Evolutionary conservation across 805 yeast species (phyloP).

Genomic region (Starmerella stellata): DNA sequence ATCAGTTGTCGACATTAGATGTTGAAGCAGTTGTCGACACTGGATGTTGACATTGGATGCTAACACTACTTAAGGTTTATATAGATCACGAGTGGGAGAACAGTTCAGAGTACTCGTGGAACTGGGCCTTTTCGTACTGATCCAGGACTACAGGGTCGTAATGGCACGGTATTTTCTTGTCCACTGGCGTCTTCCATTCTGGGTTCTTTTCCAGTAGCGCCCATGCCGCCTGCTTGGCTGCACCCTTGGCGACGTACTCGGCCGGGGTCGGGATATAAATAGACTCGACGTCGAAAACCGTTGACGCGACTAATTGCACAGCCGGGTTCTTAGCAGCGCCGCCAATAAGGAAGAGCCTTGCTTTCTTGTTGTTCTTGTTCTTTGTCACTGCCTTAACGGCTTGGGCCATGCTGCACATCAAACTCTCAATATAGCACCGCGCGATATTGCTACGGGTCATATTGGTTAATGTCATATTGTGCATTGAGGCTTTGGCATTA

Average conservation of each 20-base stretch:
- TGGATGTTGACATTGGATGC: too few species aligned
- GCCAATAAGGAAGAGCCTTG: slow-evolving; percentile 16
- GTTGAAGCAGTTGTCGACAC: too few species aligned
- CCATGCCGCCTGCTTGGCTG: slow-evolving; percentile 19
- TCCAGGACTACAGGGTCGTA: slow-evolving; percentile 5
- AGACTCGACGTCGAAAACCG: slow-evolving; percentile 11
- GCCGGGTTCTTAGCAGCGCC: slow-evolving; percentile 17
- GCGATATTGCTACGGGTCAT: slow-evolving; percentile 12
- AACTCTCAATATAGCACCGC: slow-evolving; percentile 16
- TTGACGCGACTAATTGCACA: slow-evolving; percentile 15
- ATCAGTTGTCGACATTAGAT: too few species aligned
- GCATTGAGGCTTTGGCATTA: slow-evolving; percentile 14
- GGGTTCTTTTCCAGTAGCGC: slow-evolving; percentile 13
- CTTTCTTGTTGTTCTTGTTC: background rate
- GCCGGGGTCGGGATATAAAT: slow-evolving; percentile 13
- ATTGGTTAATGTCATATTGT: slow-evolving; percentile 15
- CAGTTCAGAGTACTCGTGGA: slow-evolving; percentile 5
- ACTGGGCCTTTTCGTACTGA: slow-evolving; percentile 9
- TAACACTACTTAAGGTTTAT: too few species aligned
- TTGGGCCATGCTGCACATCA: slow-evolving; percentile 17
- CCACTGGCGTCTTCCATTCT: slow-evolving; percentile 13
- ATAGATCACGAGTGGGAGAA: too few species aligned
- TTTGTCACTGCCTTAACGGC: slow-evolving; percentile 8
- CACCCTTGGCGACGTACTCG: slow-evolving; percentile 19
- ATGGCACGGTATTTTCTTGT: slow-evolving; percentile 5